Base-by-base conservation (phyloP, 2,329 filamentous ascomycete genomes). In the Cordyceps militaris region DNA sequence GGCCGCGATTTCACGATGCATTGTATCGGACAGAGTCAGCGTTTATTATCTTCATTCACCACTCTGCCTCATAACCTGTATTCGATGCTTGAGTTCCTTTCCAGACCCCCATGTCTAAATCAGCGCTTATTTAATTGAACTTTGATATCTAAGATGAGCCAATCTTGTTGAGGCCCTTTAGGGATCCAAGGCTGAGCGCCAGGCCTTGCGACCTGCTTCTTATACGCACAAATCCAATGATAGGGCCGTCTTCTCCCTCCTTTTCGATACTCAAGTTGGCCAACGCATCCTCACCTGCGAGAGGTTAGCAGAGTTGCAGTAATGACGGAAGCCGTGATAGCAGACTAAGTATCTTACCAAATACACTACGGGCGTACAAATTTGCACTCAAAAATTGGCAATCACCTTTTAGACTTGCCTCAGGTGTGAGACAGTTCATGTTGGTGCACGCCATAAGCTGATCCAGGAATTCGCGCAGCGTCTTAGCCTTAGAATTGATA, bases 301-400 rank as follows among this genome's bases (percentile, higher is more conserved):
- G 5, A 10, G 30, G 55, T 72, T 66, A 72, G 64, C 48, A 58
- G 42, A 11, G 46, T 19, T n/a, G 34, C 14, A 38, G 7, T 16
- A 4, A n/a, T 38, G 1, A 38, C 34, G 14, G n/a, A n/a, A n/a
- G n/a, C n/a, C n/a, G 11, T 16, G 16, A 63, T 60, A 63, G 60
- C 34, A 38, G 13, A n/a, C 2, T 14, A 9, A 8, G 38, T n/a
- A 24, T 83, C 92, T 79, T 87, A 99, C 94, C 94, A 72, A 99
- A 99, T 52, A 99, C 93, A 71, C 92, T 97, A 66, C 91, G 85
- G 61, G 94, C 94, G 69, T 99, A 99, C 40, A 99, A 76, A 69
- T 99, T 99, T 21, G 94, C 94, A 69, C 92, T 97, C 71, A 99
- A 74, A 80, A 99, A 99, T 70, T 97, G 92, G 71, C 94, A 99